Percentiles rank a stretch among this genome's conserved stretches.
phyloP scores from a whole-genome alignment of 345 rosid species.

The Camelina hispida region DNA sequence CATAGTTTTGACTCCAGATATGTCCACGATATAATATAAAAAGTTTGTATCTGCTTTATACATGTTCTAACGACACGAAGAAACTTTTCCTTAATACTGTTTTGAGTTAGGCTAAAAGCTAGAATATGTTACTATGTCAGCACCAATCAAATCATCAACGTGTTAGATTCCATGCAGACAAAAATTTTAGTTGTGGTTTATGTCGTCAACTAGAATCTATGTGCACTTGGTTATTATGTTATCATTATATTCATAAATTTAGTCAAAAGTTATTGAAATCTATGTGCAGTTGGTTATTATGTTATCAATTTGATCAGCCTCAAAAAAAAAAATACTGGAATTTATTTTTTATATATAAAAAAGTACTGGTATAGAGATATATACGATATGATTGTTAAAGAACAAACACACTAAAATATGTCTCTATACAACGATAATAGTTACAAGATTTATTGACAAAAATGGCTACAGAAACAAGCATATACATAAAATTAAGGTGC shows the following conservation, averaged over 20 bases:
- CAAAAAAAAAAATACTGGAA: too few relatives aligned
- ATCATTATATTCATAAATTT: neutral
- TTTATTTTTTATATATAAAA: too few relatives aligned
- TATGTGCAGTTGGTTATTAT: constrained; percentile 20
- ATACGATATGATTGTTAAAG: neutral
- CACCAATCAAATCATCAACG: constrained; percentile 38
- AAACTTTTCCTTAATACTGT: neutral
- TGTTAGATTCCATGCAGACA: constrained; percentile 42
- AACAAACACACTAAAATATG: constrained; percentile 8
- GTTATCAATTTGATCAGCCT: neutral
- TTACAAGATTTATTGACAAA: neutral
- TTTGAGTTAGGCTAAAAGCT: constrained; percentile 35
- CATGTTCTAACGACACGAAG: constrained; percentile 9
- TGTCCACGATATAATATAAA: neutral
- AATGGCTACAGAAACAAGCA: neutral
- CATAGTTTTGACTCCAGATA: neutral
- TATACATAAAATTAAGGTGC: neutral
- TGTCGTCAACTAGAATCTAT: constrained; percentile 35
- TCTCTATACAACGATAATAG: constrained; percentile 2
- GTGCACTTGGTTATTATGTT: constrained; percentile 24
- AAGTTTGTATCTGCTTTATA: neutral
- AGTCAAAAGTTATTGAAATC: constrained; percentile 2
- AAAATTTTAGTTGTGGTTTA: neutral
- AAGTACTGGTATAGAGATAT: too few relatives aligned
- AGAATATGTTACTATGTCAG: constrained; percentile 7